phyloP scores from a whole-genome alignment of 164 flowering plant genomes.

The Liriodendron chinense region DNA sequence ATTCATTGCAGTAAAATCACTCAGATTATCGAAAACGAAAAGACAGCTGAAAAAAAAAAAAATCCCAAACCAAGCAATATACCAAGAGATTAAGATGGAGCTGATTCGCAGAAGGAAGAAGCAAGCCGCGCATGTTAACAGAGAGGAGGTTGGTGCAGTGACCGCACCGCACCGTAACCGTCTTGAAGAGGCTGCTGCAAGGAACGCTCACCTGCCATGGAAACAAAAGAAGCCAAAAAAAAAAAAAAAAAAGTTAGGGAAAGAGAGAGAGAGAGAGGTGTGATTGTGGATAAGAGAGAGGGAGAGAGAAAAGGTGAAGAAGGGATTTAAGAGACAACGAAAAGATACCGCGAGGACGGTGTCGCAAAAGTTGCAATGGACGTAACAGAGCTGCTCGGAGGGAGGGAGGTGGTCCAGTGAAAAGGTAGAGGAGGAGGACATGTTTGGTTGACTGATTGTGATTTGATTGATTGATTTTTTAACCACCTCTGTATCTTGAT shows the following conservation, averaged over 20 bases:
- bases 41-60: not conserved
- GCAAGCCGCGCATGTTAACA: constrained; percentile 83
- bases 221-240: not conserved
- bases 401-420: constrained; percentile 78
- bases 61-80: not conserved
- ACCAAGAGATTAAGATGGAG: constrained; percentile 64
- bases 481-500: constrained; percentile 18
- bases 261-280: not conserved
- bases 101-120: constrained; percentile 67
- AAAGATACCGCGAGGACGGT: constrained; percentile 82
- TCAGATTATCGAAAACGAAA: not conserved
- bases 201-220: constrained; percentile 85
- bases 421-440: constrained; percentile 63
- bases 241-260: not conserved
- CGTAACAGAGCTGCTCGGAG: constrained; percentile 92
- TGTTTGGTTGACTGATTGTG: constrained; percentile 37
- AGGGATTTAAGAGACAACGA: not conserved
- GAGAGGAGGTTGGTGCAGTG: constrained; percentile 91
- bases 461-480: constrained; percentile 30
- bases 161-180: constrained; percentile 95
- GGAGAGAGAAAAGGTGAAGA: not conserved
- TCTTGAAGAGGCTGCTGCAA: constrained; percentile 80
- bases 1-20: too few species aligned
- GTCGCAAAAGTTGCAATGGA: constrained; percentile 88
- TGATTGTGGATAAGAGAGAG: not conserved